Percentiles rank a stretch among this genome's conserved stretches.
These are phyloP conservation scores for Rhizopogon sp. DNA, from an alignment of 768 basidiomycete species.

Conservation along the genomic window DNA sequence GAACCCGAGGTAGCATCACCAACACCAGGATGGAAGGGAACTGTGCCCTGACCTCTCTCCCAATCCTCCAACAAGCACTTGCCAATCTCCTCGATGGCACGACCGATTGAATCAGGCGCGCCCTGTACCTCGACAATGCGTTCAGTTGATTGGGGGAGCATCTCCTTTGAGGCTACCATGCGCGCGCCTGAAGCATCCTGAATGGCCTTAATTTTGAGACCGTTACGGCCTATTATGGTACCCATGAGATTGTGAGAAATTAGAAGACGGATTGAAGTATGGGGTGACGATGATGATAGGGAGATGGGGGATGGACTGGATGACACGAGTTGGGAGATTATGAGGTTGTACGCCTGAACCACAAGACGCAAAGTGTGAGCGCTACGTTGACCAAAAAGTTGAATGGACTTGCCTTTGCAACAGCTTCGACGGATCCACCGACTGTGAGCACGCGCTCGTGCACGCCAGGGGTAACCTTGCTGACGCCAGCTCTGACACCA, in stretches of 20 bases:
- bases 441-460: constrained; percentile 97
- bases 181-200: constrained; percentile 94
- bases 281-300: constrained; percentile 55
- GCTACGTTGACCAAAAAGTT: neutral
- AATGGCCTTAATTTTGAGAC: constrained; percentile 98
- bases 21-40: constrained; percentile 93
- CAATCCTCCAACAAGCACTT: constrained; percentile 95
- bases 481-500: constrained; percentile 97
- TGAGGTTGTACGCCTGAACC: constrained; percentile 86
- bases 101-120: constrained; percentile 84
- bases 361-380: constrained; percentile 9
- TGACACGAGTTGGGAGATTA: constrained; percentile 85
- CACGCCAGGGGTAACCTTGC: constrained; percentile 96
- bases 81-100: constrained; percentile 93
- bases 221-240: constrained; percentile 92
- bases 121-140: constrained; percentile 98
- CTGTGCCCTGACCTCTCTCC: constrained; percentile 91
- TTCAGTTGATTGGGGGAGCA: constrained; percentile 98
- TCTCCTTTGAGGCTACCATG: constrained; percentile 98
- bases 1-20: constrained; percentile 59
- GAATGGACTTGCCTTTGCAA: constrained; percentile 67
- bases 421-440: constrained; percentile 86
- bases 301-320: constrained; percentile 70
- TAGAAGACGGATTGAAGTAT: constrained; percentile 92
- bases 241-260: constrained; percentile 99